Evolutionary conservation across 192 early-diverging fungal genomes (phyloP), one percentile per base, ranked within the genome.

Genomic region (Radiomyces spectabilis): DNA sequence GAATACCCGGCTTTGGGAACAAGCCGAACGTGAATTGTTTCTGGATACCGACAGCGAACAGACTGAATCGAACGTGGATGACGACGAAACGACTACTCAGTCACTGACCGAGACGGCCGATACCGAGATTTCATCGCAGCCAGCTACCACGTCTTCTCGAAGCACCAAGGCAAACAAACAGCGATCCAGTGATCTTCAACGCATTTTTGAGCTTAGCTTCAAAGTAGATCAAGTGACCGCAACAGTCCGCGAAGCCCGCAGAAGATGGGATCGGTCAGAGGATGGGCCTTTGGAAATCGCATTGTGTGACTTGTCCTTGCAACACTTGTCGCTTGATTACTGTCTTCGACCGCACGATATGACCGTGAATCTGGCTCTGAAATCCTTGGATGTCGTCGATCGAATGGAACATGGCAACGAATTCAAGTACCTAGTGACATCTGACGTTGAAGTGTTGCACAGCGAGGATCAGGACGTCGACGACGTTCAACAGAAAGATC

Each of bases 351-450:
- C 90, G 3, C 79, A 81, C 40, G 85, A 89, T 41, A 79, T 86
- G 77, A 73, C 77, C 15, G 86, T 92, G 1, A 71, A 81, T 18
- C 81, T 94, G 25, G 74, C 78, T 0, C 84, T 98, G 13, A 79
- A 85, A 29, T 81, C 88, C n/a, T 72, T 95, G 19, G 78, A 79
- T 42, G 77, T 94, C 7, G 84, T 86, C 19, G 92, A 96, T 74
- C 59, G 63, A 39, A 69, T 83, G 61, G 74, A 68, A 12, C 65
- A 55, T 26, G 58, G 64, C 12, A 59, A 77, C 6, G 74, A 71
- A 12, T 83, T 83, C 57, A 76, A 69, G 5, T 81, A 86, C 55
- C 55, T 90, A 37, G 66, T 85, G 39, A 65, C 79, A 1, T 81
- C 79, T 8, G 72, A 77, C 9, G 41, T 33, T 7, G 24, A 21